Base-by-base conservation (phyloP, 257 asterid species). In the Sherardia arvensis region DNA sequence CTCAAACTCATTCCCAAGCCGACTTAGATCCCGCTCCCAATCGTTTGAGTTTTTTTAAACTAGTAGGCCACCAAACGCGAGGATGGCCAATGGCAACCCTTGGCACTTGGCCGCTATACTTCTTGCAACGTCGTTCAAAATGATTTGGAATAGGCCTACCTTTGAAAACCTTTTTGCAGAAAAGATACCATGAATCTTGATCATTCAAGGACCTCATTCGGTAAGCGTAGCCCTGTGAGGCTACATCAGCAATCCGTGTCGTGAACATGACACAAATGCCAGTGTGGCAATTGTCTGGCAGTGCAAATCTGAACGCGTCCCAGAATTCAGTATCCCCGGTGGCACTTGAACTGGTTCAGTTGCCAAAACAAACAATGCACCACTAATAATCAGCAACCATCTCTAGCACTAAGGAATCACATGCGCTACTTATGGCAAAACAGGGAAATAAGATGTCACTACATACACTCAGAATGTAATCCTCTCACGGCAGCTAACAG, bases 311-410 rank as follows among this genome's bases (percentile, higher is more conserved):
- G 62, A 74, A 36, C 7, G 68, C 49, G 23, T 55, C 32, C 74
- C 78, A 74, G 14, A 57, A 25, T 23, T 8, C 22, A 14, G 38
- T 15, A 26, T 30, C 53, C 73, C 69, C n/a, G n/a, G n/a, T n/a
- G n/a, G n/a, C n/a, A n/a, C n/a, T n/a, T n/a, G n/a, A n/a, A n/a
- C n/a, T n/a, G n/a, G n/a, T n/a, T n/a, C n/a, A n/a, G n/a, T n/a
- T n/a, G n/a, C n/a, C n/a, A n/a, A n/a, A n/a, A n/a, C n/a, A n/a
- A n/a, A n/a, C n/a, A n/a, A n/a, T n/a, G n/a, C n/a, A n/a, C n/a
- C n/a, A n/a, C n/a, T n/a, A n/a, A n/a, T n/a, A n/a, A n/a, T n/a
- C n/a, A n/a, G n/a, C n/a, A n/a, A n/a, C n/a, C n/a, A n/a, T n/a
- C n/a, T n/a, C n/a, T n/a, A n/a, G n/a, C n/a, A n/a, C n/a, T n/a